phyloP scores from a whole-genome alignment of 805 yeast genomes.

The Danielia oregonensis region DNA sequence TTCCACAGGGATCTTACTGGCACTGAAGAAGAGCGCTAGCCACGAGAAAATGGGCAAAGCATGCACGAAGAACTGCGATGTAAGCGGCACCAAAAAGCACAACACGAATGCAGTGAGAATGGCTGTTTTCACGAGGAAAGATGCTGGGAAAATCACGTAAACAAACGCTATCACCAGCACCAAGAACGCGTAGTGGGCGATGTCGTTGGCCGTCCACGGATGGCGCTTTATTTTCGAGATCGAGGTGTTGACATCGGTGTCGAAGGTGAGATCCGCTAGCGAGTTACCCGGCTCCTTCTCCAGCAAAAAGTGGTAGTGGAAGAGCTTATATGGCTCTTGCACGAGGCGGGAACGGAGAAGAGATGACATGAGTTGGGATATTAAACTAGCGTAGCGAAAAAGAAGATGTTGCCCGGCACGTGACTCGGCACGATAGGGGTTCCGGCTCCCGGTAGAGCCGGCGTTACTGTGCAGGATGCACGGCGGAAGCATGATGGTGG shows the following conservation, averaged over 20 bases:
- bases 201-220: constrained; percentile 45
- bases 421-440: no score
- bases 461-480: no score
- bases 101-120: constrained; percentile 40
- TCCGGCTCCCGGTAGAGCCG: no score
- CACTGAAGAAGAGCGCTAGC: constrained; percentile 77
- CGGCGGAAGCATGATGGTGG: no score
- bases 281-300: constrained; percentile 49
- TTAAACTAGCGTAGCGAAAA: not conserved
- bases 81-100: constrained; percentile 63
- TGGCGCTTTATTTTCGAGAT: constrained; percentile 40
- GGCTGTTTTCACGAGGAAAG: constrained; percentile 39
- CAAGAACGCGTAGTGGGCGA: constrained; percentile 49
- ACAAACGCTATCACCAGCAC: constrained; percentile 54
- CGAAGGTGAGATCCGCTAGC: constrained; percentile 49
- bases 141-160: constrained; percentile 54
- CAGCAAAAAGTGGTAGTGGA: constrained; percentile 50
- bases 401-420: not conserved
- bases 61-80: constrained; percentile 78
- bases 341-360: constrained; percentile 25
- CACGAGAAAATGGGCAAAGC: constrained; percentile 83
- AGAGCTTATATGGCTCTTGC: constrained; percentile 39
- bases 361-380: constrained; percentile 1
- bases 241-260: constrained; percentile 42
- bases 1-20: constrained; percentile 65